Evolutionary conservation across 192 early-diverging fungal species (phyloP).

Genomic region (Mortierella antarctica): DNA sequence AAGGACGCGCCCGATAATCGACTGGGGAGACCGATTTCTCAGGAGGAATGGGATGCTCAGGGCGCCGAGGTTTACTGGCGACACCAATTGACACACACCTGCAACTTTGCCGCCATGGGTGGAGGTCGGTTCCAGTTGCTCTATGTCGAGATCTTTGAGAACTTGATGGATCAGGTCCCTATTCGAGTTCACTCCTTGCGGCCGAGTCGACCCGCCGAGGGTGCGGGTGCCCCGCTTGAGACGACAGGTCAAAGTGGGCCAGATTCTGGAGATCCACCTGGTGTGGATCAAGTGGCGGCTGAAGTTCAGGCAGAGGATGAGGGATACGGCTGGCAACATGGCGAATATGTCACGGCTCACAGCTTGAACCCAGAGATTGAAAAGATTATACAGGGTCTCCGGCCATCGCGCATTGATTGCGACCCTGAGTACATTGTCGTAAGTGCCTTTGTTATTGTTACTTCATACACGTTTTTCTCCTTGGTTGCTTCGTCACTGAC

Average conservation of each 20-base stretch:
- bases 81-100: constrained; percentile 41
- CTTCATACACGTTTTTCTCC: background rate
- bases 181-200: constrained; percentile 42
- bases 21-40: constrained; percentile 33
- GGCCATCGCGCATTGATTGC: constrained; percentile 51
- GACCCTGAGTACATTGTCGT: constrained; percentile 51
- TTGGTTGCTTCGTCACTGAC: background rate
- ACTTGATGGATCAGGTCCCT: constrained; percentile 41
- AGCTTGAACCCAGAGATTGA: constrained; percentile 36
- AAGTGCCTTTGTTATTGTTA: constrained; percentile 5
- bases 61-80: constrained; percentile 49
- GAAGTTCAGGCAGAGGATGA: background rate
- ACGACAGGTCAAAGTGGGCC: background rate
- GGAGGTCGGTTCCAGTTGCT: constrained; percentile 50
- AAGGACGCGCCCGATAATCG: background rate
- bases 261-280: background rate
- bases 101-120: constrained; percentile 53
- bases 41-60: constrained; percentile 52
- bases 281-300: background rate
- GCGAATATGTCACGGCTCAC: constrained; percentile 45
- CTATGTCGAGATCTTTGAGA: constrained; percentile 47
- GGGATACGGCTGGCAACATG: constrained; percentile 31
- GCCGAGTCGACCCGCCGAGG: constrained; percentile 3
- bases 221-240: background rate
- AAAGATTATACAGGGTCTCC: constrained; percentile 45